Conservation (phyloP, 176 grass and related monocot species). For the Oryza meridionalis region DNA sequence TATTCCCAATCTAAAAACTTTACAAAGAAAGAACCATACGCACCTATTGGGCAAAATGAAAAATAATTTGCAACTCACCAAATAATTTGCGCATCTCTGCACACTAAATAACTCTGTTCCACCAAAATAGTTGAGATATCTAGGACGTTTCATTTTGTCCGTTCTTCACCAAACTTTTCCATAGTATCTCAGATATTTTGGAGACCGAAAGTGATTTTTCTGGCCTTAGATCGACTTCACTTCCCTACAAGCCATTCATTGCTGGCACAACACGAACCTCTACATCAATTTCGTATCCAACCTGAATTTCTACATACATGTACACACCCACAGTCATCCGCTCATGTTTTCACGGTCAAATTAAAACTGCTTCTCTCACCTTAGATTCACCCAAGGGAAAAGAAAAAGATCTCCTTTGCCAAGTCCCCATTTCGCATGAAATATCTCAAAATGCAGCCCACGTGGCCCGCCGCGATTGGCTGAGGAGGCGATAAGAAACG, state of each 20-base stretch:
- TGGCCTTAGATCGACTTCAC: neutral
- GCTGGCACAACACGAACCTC: neutral
- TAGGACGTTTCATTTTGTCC: neutral
- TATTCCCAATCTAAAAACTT: neutral
- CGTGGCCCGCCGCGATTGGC: constrained; percentile 38
- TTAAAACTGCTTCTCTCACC: neutral
- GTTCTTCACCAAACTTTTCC: neutral
- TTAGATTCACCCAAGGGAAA: neutral
- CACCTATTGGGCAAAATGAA: neutral
- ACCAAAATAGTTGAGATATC: neutral
- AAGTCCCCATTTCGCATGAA: neutral
- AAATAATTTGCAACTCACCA: neutral
- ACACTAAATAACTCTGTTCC: neutral
- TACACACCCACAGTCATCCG: neutral
- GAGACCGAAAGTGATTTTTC: neutral
- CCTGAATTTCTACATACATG: neutral
- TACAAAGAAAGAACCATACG: neutral
- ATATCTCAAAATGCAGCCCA: constrained; percentile 27
- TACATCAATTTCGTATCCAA: neutral
- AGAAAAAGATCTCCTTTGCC: constrained; percentile 28
- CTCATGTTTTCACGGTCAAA: neutral
- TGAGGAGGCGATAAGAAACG: constrained; percentile 51
- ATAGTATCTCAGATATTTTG: constrained; percentile 7
- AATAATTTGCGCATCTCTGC: neutral
- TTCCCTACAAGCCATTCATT: neutral